phyloP scores from a whole-genome alignment of 2,329 filamentous ascomycete genomes.

The Fusarium nurragi region DNA sequence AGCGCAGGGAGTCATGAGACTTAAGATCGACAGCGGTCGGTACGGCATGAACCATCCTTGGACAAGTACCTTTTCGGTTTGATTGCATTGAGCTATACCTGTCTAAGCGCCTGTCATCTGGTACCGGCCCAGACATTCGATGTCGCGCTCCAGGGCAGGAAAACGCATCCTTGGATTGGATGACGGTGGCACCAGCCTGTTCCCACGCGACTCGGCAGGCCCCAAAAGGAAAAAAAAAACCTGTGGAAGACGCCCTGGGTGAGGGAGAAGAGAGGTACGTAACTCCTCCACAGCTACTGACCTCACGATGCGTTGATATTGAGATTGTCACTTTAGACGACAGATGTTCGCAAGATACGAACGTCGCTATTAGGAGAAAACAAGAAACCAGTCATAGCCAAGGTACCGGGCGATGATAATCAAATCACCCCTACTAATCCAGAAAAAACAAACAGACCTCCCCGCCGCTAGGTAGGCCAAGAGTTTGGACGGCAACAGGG shows the following conservation, averaged over 20 bases:
- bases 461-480: constrained; percentile 31
- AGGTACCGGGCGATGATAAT: constrained; percentile 1
- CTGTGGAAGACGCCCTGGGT: constrained; percentile 19
- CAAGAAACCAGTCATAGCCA: neutral
- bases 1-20: constrained; percentile 39
- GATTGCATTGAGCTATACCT: constrained; percentile 12
- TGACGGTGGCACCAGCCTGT: constrained; percentile 22
- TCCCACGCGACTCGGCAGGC: constrained; percentile 32
- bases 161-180: constrained; percentile 18
- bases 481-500: constrained; percentile 33
- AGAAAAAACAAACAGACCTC: constrained; percentile 29
- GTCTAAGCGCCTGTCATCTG: neutral
- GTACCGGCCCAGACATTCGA: constrained; percentile 20
- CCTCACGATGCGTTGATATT: constrained; percentile 35
- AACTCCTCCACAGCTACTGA: constrained; percentile 4
- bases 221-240: constrained; percentile 24
- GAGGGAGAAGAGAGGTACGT: neutral
- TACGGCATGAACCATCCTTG: constrained; percentile 9
- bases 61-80: constrained; percentile 9
- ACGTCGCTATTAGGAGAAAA: neutral
- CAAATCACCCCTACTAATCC: constrained; percentile 27
- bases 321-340: constrained; percentile 17
- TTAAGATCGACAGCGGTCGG: constrained; percentile 25
- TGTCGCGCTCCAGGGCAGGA: constrained; percentile 20
- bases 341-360: neutral